phyloP scores from a whole-genome alignment of 805 yeast genomes.

The Saturnispora serradocipensis region DNA sequence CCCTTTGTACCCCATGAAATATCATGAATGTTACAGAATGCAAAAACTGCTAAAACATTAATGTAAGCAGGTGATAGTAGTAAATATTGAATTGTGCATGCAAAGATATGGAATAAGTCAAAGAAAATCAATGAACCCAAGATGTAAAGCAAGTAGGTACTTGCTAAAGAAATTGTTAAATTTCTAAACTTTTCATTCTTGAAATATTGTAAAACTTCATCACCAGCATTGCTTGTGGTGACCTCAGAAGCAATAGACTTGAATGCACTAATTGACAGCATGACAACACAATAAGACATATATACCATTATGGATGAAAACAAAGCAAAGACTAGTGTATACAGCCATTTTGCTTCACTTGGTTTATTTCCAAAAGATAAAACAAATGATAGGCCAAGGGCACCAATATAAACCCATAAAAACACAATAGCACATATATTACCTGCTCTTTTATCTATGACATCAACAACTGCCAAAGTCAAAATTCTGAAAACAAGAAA shows the following conservation, averaged over 20 bases:
- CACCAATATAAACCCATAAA: conserved; percentile 77
- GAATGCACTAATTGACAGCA: conserved; percentile 52
- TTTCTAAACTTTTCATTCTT: conserved; percentile 69
- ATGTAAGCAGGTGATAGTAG: conserved; percentile 80
- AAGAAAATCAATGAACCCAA: conserved; percentile 69
- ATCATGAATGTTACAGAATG: conserved; percentile 91
- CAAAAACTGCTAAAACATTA: conserved; percentile 83
- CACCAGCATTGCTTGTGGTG: conserved; percentile 24
- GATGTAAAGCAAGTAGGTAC: conserved; percentile 75
- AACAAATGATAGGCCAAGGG: conserved; percentile 73
- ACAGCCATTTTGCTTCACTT: conserved; percentile 70
- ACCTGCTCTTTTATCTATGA: conserved; percentile 48
- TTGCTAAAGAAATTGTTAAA: conserved; percentile 67
- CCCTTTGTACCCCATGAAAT: conserved; percentile 97
- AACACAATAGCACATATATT: conserved; percentile 66
- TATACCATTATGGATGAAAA: conserved; percentile 82
- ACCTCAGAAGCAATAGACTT: conserved; percentile 36
- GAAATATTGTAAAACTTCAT: conserved; percentile 36
- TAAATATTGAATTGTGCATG: conserved; percentile 76
- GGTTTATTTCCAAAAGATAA: conserved; percentile 92
- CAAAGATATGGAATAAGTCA: conserved; percentile 85
- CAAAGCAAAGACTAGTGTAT: conserved; percentile 56
- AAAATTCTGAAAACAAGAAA: conserved; percentile 83
- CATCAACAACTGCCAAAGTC: conserved; percentile 59
- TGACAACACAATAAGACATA: conserved; percentile 68